These are phyloP conservation scores for Exsudoporus frostii DNA, from an alignment of 768 basidiomycete genomes.

Conservation along the genomic window DNA sequence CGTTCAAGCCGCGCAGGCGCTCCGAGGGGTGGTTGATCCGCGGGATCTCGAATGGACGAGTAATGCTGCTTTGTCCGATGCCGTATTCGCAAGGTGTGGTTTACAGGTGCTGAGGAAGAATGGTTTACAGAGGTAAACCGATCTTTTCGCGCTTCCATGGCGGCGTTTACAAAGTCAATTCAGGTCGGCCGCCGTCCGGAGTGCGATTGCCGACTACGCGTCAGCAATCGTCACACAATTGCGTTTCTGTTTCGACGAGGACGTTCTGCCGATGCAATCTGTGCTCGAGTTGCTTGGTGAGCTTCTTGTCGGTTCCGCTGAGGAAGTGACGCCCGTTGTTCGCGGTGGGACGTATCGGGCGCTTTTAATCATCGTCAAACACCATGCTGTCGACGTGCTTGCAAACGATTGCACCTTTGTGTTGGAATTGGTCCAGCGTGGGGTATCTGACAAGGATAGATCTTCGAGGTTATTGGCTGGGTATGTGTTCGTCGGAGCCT, in stretches of 20 bases:
- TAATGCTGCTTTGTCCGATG: slow-evolving; percentile 41
- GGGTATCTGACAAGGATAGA: slow-evolving; percentile 53
- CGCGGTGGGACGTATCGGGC: slow-evolving; percentile 42
- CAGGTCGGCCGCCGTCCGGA: slow-evolving; percentile 18
- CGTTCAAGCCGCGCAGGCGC: slow-evolving; percentile 24
- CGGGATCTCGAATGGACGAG: slow-evolving; percentile 55
- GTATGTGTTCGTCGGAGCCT: slow-evolving; percentile 37
- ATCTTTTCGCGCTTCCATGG: neutral
- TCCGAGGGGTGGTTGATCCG: slow-evolving; percentile 42
- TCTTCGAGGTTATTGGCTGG: slow-evolving; percentile 65
- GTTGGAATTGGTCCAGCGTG: slow-evolving; percentile 42
- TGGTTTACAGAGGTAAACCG: slow-evolving; percentile 40
- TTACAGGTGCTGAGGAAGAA: slow-evolving; percentile 43
- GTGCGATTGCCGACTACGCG: slow-evolving; percentile 23
- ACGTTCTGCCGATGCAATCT: slow-evolving; percentile 27
- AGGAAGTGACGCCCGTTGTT: slow-evolving; percentile 46
- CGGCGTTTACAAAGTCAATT: slow-evolving; percentile 2
- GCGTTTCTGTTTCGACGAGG: slow-evolving; percentile 2
- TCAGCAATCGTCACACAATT: slow-evolving; percentile 14
- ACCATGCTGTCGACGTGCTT: slow-evolving; percentile 34
- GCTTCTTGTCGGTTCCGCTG: slow-evolving; percentile 43
- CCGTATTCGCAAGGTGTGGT: slow-evolving; percentile 41
- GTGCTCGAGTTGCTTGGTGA: slow-evolving; percentile 34
- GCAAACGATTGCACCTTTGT: slow-evolving; percentile 31
- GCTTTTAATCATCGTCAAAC: slow-evolving; percentile 41